Percentiles rank a stretch among this genome's conserved stretches.
phyloP scores from a whole-genome alignment of 2,329 filamentous ascomycete species.

The Pseudogymnoascus sp. region DNA sequence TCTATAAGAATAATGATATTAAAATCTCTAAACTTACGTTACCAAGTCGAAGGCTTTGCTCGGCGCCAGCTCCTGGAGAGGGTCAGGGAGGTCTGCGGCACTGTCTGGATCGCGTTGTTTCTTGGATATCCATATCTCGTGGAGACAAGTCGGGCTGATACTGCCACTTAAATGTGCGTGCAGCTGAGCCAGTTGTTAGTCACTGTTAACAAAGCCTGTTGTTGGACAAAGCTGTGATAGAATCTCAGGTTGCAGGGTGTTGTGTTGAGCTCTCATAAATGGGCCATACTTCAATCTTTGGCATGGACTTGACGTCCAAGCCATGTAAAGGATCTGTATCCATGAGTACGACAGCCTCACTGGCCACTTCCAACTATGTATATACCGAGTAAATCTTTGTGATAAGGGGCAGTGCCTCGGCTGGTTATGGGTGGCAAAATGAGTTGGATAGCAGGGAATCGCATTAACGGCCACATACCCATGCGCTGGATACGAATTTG shows the following conservation, averaged over 20 bases:
- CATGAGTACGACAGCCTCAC: background rate
- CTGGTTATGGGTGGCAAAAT: background rate
- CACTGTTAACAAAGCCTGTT: slow-evolving; percentile 11
- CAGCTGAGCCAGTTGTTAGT: slow-evolving; percentile 40
- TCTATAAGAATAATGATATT: background rate
- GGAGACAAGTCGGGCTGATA: slow-evolving; percentile 63
- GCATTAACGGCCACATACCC: background rate
- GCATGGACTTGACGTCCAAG: slow-evolving; percentile 37
- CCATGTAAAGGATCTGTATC: background rate
- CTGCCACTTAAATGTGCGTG: slow-evolving; percentile 76
- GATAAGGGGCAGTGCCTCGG: background rate
- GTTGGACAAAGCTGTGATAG: background rate
- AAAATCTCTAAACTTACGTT: slow-evolving; percentile 39
- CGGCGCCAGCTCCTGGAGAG: slow-evolving; percentile 57
- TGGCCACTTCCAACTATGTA: slow-evolving; percentile 5
- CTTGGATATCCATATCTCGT: slow-evolving; percentile 63
- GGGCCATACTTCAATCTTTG: slow-evolving; percentile 45
- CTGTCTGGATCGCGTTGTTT: slow-evolving; percentile 41
- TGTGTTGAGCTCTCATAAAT: background rate
- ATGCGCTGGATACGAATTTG: slow-evolving; percentile 3
- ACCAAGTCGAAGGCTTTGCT: slow-evolving; percentile 64
- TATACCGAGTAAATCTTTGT: background rate
- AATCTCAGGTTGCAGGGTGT: background rate
- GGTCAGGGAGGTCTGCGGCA: slow-evolving; percentile 49
- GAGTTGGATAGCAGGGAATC: background rate